These are phyloP conservation scores for Fusarium equiseti DNA, from an alignment of 2,329 filamentous ascomycete genomes.

Conservation along the genomic window DNA sequence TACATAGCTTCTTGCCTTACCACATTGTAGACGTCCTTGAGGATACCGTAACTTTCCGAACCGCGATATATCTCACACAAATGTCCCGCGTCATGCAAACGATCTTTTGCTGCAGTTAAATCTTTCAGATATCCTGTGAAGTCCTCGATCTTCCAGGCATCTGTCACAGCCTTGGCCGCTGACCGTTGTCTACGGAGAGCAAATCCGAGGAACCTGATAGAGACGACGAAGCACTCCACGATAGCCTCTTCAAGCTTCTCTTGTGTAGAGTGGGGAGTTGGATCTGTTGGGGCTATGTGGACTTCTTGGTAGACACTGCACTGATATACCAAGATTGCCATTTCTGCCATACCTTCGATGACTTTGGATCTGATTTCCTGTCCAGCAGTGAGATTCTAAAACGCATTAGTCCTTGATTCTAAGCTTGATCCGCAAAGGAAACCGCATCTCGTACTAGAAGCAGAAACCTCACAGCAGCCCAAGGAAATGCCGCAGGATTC, in stretches of 20 bases:
- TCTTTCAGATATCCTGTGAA: background rate
- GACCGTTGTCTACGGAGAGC: background rate
- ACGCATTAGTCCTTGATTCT: background rate
- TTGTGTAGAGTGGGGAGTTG: rapidly evolving
- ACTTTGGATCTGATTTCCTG: background rate
- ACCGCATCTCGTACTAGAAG: background rate
- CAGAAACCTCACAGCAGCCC: background rate
- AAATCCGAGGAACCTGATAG: background rate
- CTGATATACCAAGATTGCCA: background rate
- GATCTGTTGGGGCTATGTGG: rapidly evolving
- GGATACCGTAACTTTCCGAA: rapidly evolving
- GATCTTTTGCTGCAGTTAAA: background rate
- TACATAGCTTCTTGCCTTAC: background rate
- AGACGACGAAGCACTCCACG: background rate
- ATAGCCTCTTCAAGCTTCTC: rapidly evolving
- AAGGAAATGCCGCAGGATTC: background rate
- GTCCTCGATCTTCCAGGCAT: background rate
- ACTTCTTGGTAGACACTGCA: background rate
- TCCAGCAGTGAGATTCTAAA: background rate
- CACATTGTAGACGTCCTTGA: background rate
- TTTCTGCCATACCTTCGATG: background rate
- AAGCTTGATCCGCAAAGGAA: no score
- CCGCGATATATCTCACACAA: background rate
- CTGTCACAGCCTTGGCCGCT: background rate
- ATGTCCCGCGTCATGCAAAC: background rate